These are phyloP conservation scores for Emericellopsis atlantica DNA, from an alignment of 2,329 filamentous ascomycete genomes.

Conservation along the genomic window DNA sequence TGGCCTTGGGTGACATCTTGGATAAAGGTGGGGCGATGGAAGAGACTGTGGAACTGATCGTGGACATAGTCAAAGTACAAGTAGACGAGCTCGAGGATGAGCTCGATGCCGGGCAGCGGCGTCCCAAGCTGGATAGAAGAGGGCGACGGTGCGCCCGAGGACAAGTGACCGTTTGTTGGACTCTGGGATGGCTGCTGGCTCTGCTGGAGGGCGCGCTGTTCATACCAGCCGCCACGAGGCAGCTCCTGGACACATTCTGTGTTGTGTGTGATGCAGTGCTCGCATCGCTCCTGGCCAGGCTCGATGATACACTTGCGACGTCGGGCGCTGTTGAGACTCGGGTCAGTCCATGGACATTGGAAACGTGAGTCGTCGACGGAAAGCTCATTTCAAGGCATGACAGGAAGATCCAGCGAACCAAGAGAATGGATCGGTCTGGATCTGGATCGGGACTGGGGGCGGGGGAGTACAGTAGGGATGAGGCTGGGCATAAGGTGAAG, in stretches of 20 bases:
- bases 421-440: no score
- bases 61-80: constrained; percentile 20
- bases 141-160: background rate
- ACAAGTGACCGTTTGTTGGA: background rate
- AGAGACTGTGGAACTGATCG: constrained; percentile 20
- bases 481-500: no score
- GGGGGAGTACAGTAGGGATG: no score
- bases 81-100: constrained; percentile 13
- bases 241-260: constrained; percentile 1
- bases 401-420: no score
- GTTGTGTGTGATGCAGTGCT: background rate
- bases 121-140: background rate
- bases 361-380: no score
- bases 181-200: background rate
- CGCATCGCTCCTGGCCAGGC: background rate
- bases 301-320: constrained; percentile 1
- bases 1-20: constrained; percentile 10
- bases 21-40: constrained; percentile 14
- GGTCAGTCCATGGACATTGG: background rate
- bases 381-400: no score
- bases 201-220: constrained; percentile 1
- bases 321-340: background rate
- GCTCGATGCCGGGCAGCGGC: constrained; percentile 6
- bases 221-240: constrained; percentile 2
- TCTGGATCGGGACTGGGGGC: no score